Evolutionary conservation across 2,329 filamentous ascomycete species (phyloP), one percentile per base, ranked within the genome.

Genomic region (Fusarium sacchari): DNA sequence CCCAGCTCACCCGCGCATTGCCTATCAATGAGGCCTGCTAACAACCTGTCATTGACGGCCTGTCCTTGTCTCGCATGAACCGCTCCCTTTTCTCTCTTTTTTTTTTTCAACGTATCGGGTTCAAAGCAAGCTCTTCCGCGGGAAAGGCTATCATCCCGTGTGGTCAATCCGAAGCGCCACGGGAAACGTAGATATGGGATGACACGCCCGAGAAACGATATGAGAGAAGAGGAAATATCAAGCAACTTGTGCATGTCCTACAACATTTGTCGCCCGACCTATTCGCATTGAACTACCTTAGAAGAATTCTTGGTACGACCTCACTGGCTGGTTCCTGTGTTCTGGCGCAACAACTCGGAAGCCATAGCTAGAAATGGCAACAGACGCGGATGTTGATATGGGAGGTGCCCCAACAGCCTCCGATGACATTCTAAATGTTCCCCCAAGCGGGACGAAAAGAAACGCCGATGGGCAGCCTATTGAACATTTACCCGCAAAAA

Each of bases 391-490:
- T 42, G 53, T 70, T 56, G 67, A 73, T 8, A 63, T 75, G 72
- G 72, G 69, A 59, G 60, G 42, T 46, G 46, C 42, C 55, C 47
- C 44, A 47, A 46, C 58, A 50, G 28, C 49, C 30, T 32, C 59
- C 20, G 43, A 56, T 30, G 44, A 57, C 22, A 56, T 67, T 53
- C 65, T 30, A n/a, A 61, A 60, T 60, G 26, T 61, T 55, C 58
- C 44, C 42, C 57, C 57, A 17, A 73, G 63, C 46, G 86, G 87
- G 59, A 83, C 80, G 64, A 89, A 89, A 80, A 82, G 87, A 49
- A 89, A 88, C 74, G 86, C 85, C 6, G 82, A 85, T 20, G 80
- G 79, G 12, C 73, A 79, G 20, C 77, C 72, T 28, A 80, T 82
- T 18, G 82, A 81, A n/a, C 78, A 81, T 62, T 83, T 80, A 44